Evolutionary conservation across 139 green algal genomes (phyloP).

Genomic region (Picochlorum sp.): DNA sequence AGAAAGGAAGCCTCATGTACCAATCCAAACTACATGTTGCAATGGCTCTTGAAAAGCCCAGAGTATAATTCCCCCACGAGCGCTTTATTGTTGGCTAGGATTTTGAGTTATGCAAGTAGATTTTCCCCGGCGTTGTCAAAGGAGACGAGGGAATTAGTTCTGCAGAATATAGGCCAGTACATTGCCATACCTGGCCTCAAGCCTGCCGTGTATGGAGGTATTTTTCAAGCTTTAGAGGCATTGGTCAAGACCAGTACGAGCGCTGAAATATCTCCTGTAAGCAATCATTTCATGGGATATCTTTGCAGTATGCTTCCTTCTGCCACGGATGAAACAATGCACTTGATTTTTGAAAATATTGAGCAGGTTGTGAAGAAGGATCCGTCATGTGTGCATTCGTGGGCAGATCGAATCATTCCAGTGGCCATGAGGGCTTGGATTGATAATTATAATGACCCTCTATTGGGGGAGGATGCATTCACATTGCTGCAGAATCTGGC

Average conservation of each 20-base stretch:
- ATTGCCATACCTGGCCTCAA: conserved; percentile 19
- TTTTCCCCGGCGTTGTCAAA: conserved; percentile 48
- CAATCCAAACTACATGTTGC: too few relatives aligned
- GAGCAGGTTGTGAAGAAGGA: conserved; percentile 29
- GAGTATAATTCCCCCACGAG: too few relatives aligned
- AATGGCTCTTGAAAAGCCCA: too few relatives aligned
- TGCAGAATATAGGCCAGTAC: conserved; percentile 27
- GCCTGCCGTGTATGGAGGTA: conserved; percentile 36
- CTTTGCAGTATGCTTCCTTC: conserved; percentile 8
- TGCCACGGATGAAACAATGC: conserved; percentile 29
- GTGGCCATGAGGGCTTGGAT: conserved; percentile 46
- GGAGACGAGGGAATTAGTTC: conserved; percentile 10
- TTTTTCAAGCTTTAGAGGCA: conserved; percentile 35
- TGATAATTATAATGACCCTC: conserved; percentile 48
- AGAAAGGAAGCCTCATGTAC: too few relatives aligned
- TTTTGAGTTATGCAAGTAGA: conserved; percentile 21
- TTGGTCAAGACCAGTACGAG: conserved; percentile 24
- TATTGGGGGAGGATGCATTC: conserved; percentile 46
- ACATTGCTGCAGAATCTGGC: conserved; percentile 51
- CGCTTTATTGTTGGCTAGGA: too few relatives aligned
- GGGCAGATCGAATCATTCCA: conserved; percentile 32
- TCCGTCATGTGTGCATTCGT: conserved; percentile 15
- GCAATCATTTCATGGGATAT: conserved; percentile 12
- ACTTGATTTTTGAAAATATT: conserved; percentile 71
- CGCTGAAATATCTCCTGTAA: conserved; percentile 6